Evolutionary conservation across 2,329 filamentous ascomycete species (phyloP).

Genomic region (Anthostomella pinea): DNA sequence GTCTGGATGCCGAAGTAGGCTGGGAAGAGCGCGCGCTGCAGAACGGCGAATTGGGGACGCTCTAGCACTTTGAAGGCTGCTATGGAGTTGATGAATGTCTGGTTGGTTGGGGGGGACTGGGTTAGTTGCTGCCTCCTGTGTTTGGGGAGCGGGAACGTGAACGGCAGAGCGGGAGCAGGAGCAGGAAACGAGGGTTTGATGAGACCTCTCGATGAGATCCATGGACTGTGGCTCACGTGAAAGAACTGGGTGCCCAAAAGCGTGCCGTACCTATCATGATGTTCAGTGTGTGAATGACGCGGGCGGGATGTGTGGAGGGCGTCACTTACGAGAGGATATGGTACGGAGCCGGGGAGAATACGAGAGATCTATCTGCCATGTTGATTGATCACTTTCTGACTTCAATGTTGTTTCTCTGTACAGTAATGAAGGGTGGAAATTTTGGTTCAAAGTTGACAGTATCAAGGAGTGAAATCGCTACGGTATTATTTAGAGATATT

Average conservation of each 20-base stretch:
- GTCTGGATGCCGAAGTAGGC: constrained; percentile 87
- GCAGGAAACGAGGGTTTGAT: not conserved
- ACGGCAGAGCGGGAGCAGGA: too few species aligned
- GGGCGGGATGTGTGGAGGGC: constrained; percentile 2
- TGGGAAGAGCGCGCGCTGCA: constrained; percentile 81
- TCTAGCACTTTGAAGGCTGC: constrained; percentile 75
- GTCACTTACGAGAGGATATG: constrained; percentile 67
- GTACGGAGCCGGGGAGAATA: constrained; percentile 68
- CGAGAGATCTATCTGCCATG: constrained; percentile 46
- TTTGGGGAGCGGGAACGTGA: too few species aligned
- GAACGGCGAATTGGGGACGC: constrained; percentile 73
- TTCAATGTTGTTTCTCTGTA: too few species aligned
- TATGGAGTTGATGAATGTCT: constrained; percentile 74
- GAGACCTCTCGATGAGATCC: not conserved
- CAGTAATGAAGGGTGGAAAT: not conserved
- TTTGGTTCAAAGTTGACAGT: too few species aligned
- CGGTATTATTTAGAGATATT: too few species aligned
- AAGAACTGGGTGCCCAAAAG: constrained; percentile 84
- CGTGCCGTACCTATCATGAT: constrained; percentile 69
- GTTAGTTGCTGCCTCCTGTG: too few species aligned
- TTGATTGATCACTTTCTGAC: constrained; percentile 15
- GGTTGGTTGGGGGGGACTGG: constrained; percentile 7
- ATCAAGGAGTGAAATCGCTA: too few species aligned
- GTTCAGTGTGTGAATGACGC: constrained; percentile 14
- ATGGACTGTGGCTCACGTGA: constrained; percentile 53